These are phyloP conservation scores for Coelastrella sp. DNA, from an alignment of 139 green algal species.

Conservation along the genomic window DNA sequence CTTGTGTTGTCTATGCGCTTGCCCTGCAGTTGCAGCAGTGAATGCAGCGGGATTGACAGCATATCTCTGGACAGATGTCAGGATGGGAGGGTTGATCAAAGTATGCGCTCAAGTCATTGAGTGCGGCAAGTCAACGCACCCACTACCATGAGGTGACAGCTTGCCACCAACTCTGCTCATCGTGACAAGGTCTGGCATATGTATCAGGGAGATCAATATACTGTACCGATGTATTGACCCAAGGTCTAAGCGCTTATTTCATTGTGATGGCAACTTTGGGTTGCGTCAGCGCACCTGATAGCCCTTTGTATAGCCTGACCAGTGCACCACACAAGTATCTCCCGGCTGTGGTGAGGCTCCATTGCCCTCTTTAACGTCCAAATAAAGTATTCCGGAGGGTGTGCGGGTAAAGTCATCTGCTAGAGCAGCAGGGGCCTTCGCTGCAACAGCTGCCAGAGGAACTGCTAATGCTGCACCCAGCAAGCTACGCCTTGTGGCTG, in stretches of 20 bases:
- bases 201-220: no score
- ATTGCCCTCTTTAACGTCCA: conserved; percentile 48
- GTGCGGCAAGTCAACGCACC: not conserved
- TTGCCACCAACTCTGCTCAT: no score
- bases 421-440: not conserved
- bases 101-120: not conserved
- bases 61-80: not conserved
- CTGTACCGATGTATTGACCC: no score
- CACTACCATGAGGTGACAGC: not conserved
- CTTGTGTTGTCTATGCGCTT: conserved; percentile 86
- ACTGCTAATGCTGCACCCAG: not conserved
- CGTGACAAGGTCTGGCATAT: no score
- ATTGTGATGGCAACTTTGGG: no score
- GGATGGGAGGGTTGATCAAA: not conserved
- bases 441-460: not conserved
- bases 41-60: not conserved
- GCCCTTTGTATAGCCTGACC: conserved; percentile 75
- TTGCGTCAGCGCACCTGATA: conserved; percentile 45
- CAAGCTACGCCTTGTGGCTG: not conserved
- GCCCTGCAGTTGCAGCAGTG: conserved; percentile 37
- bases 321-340: conserved; percentile 69
- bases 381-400: conserved; percentile 43
- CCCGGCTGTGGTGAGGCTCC: conserved; percentile 48
- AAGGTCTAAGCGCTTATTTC: no score
- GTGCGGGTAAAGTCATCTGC: conserved; percentile 55